Evolutionary conservation across 306 rosid species (phyloP), one percentile per base, ranked within the genome.

Genomic region (Spatholobus suberectus): DNA sequence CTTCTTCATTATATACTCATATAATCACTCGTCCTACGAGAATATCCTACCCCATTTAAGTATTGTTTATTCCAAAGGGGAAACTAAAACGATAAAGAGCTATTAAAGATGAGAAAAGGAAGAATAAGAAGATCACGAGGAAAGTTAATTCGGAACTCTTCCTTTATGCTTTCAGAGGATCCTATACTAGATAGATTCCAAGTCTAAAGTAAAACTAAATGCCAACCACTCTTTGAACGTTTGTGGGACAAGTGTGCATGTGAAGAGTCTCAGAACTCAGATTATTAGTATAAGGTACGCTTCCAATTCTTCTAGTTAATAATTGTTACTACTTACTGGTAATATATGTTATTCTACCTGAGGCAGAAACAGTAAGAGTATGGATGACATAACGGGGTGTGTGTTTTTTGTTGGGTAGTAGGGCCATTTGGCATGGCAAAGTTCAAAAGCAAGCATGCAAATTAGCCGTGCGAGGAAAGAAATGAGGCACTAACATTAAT

Each of bases 181-280:
- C 52, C 75, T 41, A 40, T 43, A 70, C 9, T 40, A 37, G 70
- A 37, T 66, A 63, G 77, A 69, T 65, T 77, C 69, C 27, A 75
- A 61, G 77, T 63, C 75, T 63, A 41, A 84, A 52, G 78, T 67
- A 79, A 79, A 83, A 52, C 44, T 75, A 85, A 87, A 81, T 73
- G 88, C 81, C 82, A 85, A 79, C 83, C 24, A 82, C 77, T 66
- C 44, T 17, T 54, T 82, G n/a, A 78, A 61, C 11, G 5, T 76
- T 66, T 85, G 85, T 74, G 81, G 82, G 86, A 68, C 84, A 73
- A 27, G 82, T 32, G 18, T 73, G 84, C 90, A 84, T 78, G 90
- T 80, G 85, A 68, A 80, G 75, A 51, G 66, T 73, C 68, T 58
- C 21, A 86, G 63, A 79, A 55, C 15, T 76, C 21, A 47, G 52